phyloP scores from a whole-genome alignment of 2,329 filamentous ascomycete species.

The Aureobasidium musti region DNA sequence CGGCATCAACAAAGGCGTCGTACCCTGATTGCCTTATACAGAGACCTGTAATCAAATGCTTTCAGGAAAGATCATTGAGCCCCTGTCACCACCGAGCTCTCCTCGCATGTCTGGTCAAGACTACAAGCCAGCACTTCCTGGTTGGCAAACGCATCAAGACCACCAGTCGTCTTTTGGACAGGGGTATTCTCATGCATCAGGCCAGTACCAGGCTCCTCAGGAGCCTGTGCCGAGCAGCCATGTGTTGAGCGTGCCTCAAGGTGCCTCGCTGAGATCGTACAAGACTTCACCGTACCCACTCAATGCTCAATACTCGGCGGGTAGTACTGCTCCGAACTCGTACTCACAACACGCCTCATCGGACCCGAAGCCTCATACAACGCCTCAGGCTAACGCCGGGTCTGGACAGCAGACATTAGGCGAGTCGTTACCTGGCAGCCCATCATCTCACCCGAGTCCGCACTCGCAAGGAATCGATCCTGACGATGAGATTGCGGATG shows the following conservation, averaged over 20 bases:
- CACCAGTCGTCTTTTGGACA: conserved; percentile 34
- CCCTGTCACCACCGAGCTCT: conserved; percentile 53
- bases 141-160: conserved; percentile 47
- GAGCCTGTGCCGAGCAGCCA: conserved; percentile 9
- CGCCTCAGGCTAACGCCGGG: conserved; percentile 27
- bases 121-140: conserved; percentile 47
- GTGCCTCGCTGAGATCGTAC: conserved; percentile 27
- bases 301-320: conserved; percentile 23
- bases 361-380: conserved; percentile 30
- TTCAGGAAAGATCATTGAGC: conserved; percentile 50
- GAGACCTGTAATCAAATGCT: conserved; percentile 37
- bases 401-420: conserved; percentile 40
- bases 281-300: conserved; percentile 28
- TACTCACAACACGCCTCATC: conserved; percentile 17
- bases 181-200: conserved; percentile 9
- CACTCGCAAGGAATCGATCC: conserved; percentile 37
- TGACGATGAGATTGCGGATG: conserved; percentile 43
- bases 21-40: conserved; percentile 17
- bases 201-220: conserved; percentile 20
- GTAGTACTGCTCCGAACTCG: background rate
- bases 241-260: conserved; percentile 21
- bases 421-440: conserved; percentile 51
- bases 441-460: conserved; percentile 50
- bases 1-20: conserved; percentile 23
- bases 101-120: conserved; percentile 54